phyloP scores from a whole-genome alignment of 2,329 filamentous ascomycete genomes.

The Aureobasidium lini region DNA sequence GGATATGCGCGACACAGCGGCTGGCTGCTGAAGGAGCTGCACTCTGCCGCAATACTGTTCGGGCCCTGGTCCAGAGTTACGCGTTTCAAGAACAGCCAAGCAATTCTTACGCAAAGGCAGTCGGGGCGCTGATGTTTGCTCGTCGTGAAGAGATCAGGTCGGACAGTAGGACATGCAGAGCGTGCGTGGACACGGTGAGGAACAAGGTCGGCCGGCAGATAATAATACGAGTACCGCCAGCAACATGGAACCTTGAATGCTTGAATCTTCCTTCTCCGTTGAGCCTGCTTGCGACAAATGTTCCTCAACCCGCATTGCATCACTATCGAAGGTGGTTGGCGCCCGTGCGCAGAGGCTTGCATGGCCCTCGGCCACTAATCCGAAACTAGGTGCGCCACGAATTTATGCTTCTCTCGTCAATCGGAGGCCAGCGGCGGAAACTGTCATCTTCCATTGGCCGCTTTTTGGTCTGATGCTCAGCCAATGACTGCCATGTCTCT shows the following conservation, averaged over 20 bases:
- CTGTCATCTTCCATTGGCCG: background rate
- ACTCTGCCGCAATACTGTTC: background rate
- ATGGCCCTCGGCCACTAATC: background rate
- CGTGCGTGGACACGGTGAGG: too few species aligned
- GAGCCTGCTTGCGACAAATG: background rate
- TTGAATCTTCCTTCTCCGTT: background rate
- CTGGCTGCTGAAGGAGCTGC: background rate
- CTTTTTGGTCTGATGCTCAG: background rate
- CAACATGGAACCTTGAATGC: background rate
- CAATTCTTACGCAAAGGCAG: background rate
- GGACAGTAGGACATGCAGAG: background rate
- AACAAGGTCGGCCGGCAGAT: background rate
- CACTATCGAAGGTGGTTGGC: background rate
- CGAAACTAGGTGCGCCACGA: background rate
- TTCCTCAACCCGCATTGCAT: background rate
- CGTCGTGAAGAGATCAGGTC: background rate
- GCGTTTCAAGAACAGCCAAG: slow-evolving; percentile 1
- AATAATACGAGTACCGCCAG: background rate
- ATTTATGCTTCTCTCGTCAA: background rate
- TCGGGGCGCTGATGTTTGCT: too few species aligned
- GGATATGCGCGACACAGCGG: slow-evolving; percentile 4
- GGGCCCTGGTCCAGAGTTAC: background rate
- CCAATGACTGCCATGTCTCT: background rate
- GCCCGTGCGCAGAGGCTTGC: background rate
- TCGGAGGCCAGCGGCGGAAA: background rate